Conservation (phyloP, 768 basidiomycete species). For the Boletus speciosus region DNA sequence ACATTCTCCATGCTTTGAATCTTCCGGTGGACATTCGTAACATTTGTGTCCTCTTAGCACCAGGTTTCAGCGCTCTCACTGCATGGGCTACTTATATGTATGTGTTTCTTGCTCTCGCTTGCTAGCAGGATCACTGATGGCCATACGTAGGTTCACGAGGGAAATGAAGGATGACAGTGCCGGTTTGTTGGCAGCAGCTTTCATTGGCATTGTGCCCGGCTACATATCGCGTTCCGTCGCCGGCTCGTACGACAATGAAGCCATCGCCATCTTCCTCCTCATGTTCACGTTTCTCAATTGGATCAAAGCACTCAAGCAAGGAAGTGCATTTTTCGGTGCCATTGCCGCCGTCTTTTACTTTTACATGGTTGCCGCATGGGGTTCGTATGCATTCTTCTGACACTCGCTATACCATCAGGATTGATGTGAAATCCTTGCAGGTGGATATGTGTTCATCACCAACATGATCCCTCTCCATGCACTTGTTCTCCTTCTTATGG, state of each 20-base stretch:
- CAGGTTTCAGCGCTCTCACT: conserved; percentile 94
- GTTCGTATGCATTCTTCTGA: conserved; percentile 39
- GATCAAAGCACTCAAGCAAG: conserved; percentile 94
- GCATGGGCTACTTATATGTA: conserved; percentile 97
- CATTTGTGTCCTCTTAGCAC: conserved; percentile 93
- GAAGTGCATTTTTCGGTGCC: conserved; percentile 89
- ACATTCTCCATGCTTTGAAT: conserved; percentile 78
- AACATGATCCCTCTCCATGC: conserved; percentile 99
- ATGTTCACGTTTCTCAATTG: conserved; percentile 98
- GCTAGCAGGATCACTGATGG: neutral
- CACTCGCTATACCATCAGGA: neutral
- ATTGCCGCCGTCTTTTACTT: conserved; percentile 95
- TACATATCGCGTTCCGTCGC: conserved; percentile 99
- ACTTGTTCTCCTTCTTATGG: conserved; percentile 94
- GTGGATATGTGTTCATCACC: conserved; percentile 98
- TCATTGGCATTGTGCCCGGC: conserved; percentile 96
- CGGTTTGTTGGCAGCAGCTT: conserved; percentile 94
- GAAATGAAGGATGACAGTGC: conserved; percentile 96
- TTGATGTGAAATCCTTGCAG: conserved; percentile 36
- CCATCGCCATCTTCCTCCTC: conserved; percentile 98
- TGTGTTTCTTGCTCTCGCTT: conserved; percentile 23
- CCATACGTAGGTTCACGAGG: conserved; percentile 76
- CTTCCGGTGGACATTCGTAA: conserved; percentile 97
- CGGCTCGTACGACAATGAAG: conserved; percentile 99
- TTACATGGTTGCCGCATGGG: conserved; percentile 99